Base-by-base conservation (phyloP, 257 asterid species). In the Capsicum chinense region DNA sequence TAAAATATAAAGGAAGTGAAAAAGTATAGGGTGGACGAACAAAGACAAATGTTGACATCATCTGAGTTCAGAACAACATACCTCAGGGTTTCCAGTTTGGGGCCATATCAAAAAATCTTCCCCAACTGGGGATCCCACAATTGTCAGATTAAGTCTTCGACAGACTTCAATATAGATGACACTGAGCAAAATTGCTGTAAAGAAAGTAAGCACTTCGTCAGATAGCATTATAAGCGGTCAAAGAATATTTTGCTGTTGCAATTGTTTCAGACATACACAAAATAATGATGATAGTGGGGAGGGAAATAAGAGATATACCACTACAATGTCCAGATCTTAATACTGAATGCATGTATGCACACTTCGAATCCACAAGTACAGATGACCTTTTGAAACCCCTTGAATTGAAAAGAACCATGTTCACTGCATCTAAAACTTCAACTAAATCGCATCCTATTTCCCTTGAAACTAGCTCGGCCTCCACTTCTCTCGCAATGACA, bases 21-120 rank as follows among this genome's bases (percentile, higher is more conserved):
- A 19, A 70, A 21, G 35, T 14, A 21, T 12, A 26, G 62, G 80
- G 59, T 57, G 80, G 80, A 48, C 17, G 12, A 47, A 80, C 56
- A 44, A 80, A 76, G 57, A 42, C 11, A 14, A 56, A n/a, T 33
- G 42, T 39, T 9, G 5, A 64, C n/a, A 56, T 50, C 5, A 67
- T 71, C 58, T 5, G 68, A 83, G 58, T 35, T 84, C 14, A 15
- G 16, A 83, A 64, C 58, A 67, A 58, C 87, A 66, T 83, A 97
- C 99, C 98, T 97, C 98, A 26, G 96, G 99, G 89, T 97, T 92
- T 88, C 93, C 95, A 2, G 97, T 93, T 82, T 87, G 92, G 83
- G 98, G 99, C 99, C 99, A 95, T 87, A 97, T 93, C 89, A 97
- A 88, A 89, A 97, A 97, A 52, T 95, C 98, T 87, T 97, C 99